Evolutionary conservation across 2,329 filamentous ascomycete genomes (phyloP).

Genomic region (Hypomyces rosellus): DNA sequence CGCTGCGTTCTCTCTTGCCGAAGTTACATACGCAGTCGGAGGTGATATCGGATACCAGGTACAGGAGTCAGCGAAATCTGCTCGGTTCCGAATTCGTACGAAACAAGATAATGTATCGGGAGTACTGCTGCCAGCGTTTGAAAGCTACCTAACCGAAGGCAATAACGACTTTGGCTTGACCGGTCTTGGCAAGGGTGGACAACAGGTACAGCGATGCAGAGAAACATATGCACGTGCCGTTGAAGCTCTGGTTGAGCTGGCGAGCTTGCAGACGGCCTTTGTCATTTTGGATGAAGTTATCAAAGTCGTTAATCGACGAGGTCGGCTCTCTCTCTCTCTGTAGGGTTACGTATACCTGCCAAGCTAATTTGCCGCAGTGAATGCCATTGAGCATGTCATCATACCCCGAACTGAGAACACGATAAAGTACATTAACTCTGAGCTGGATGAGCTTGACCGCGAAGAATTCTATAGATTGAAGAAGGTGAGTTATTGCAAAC

Average conservation of each 20-base stretch:
- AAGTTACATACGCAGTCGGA: conserved; percentile 95
- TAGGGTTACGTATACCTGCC: conserved; percentile 14
- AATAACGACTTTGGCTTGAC: conserved; percentile 96
- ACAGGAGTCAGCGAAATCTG: conserved; percentile 89
- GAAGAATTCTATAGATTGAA: conserved; percentile 98
- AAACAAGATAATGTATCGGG: conserved; percentile 99
- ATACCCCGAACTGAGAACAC: conserved; percentile 98
- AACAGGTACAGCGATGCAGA: conserved; percentile 89
- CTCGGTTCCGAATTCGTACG: conserved; percentile 85
- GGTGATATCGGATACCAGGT: conserved; percentile 96
- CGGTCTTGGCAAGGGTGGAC: conserved; percentile 90
- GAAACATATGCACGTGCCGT: conserved; percentile 96
- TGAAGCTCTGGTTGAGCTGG: conserved; percentile 90
- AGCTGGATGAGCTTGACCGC: conserved; percentile 92
- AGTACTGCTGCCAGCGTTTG: conserved; percentile 88
- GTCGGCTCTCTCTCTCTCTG: conserved; percentile 37
- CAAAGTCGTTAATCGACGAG: conserved; percentile 96
- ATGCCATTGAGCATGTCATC: conserved; percentile 94
- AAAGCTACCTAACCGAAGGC: conserved; percentile 81
- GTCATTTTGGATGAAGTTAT: conserved; percentile 98
- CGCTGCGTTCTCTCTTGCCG: conserved; percentile 91
- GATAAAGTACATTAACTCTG: conserved; percentile 99
- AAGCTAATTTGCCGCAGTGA: conserved; percentile 50
- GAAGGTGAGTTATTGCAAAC: conserved; percentile 46
- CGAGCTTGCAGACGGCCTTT: conserved; percentile 93